Evolutionary conservation across 2,329 filamentous ascomycete species (phyloP).

Genomic region (Colletotrichum theobromicola): DNA sequence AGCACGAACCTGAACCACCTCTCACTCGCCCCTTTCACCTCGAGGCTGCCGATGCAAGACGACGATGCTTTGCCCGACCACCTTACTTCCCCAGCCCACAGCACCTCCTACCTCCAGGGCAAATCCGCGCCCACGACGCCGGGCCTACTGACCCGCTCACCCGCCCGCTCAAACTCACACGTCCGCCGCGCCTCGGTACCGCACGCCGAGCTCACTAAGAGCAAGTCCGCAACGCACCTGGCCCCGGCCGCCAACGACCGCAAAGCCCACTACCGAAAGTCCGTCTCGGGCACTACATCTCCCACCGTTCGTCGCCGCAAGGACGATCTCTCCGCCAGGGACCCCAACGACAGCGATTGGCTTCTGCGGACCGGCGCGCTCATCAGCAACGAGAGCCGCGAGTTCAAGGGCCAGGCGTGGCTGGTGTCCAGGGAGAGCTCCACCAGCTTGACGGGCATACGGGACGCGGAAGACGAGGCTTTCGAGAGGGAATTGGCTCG

Average conservation of each 20-base stretch:
- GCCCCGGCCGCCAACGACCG: constrained; percentile 24
- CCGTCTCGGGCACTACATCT: constrained; percentile 35
- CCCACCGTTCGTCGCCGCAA: constrained; percentile 27
- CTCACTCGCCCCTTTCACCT: constrained; percentile 68
- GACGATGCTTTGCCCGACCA: constrained; percentile 50
- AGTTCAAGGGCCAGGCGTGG: constrained; percentile 74
- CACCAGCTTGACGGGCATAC: constrained; percentile 61
- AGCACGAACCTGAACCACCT: constrained; percentile 64
- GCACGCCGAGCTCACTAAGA: constrained; percentile 54
- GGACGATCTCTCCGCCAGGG: constrained; percentile 23
- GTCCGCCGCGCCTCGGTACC: constrained; percentile 48
- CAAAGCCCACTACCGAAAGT: constrained; percentile 25
- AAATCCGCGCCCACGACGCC: constrained; percentile 70
- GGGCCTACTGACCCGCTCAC: constrained; percentile 64
- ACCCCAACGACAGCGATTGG: constrained; percentile 66
- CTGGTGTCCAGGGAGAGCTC: constrained; percentile 69
- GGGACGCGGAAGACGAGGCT: constrained; percentile 57
- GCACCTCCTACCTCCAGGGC: constrained; percentile 63
- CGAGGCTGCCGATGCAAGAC: constrained; percentile 63
- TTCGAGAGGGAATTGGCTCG: constrained; percentile 57
- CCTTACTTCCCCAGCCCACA: constrained; percentile 36
- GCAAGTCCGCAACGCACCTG: constrained; percentile 68
- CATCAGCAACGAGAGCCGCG: constrained; percentile 65
- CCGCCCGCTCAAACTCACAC: constrained; percentile 53
- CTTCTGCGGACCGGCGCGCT: constrained; percentile 67